Evolutionary conservation across 768 basidiomycete genomes (phyloP).

Genomic region (Amanita brunnescens): DNA sequence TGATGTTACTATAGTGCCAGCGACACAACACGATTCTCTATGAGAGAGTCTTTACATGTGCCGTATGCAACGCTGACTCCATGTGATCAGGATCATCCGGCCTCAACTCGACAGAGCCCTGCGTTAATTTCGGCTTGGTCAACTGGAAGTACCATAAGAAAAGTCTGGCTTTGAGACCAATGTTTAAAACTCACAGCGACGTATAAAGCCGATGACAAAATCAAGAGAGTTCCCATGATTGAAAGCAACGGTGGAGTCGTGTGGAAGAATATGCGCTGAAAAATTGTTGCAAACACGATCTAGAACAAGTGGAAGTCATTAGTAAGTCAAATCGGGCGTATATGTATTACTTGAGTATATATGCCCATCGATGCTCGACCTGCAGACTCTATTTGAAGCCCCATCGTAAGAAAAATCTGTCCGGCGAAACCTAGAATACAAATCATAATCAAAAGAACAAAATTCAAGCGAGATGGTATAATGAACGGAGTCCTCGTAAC

Average conservation of each 20-base stretch:
- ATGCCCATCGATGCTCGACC: slow-evolving; percentile 51
- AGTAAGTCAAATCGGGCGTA: background rate
- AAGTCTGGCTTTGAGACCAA: background rate
- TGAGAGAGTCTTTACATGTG: background rate
- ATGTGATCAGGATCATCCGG: slow-evolving; percentile 3
- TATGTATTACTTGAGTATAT: slow-evolving; percentile 26
- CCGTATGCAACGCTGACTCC: background rate
- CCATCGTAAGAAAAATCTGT: slow-evolving; percentile 35
- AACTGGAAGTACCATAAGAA: background rate
- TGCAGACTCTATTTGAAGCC: slow-evolving; percentile 54
- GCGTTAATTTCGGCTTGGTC: background rate
- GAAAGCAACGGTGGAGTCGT: slow-evolving; percentile 4
- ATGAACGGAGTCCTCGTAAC: slow-evolving; percentile 30
- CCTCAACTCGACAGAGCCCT: background rate
- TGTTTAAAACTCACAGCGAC: slow-evolving; percentile 3
- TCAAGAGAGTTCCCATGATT: background rate
- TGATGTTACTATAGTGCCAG: too few species aligned
- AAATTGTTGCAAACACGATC: slow-evolving; percentile 7
- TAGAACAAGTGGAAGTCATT: background rate
- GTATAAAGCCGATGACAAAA: slow-evolving; percentile 8
- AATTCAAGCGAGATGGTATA: slow-evolving; percentile 32
- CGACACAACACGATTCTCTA: slow-evolving; percentile 6
- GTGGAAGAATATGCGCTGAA: slow-evolving; percentile 6
- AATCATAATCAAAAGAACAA: slow-evolving; percentile 38
- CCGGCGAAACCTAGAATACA: slow-evolving; percentile 44